phyloP scores from a whole-genome alignment of 805 yeast species.

The Cyberlindnera meyerae region DNA sequence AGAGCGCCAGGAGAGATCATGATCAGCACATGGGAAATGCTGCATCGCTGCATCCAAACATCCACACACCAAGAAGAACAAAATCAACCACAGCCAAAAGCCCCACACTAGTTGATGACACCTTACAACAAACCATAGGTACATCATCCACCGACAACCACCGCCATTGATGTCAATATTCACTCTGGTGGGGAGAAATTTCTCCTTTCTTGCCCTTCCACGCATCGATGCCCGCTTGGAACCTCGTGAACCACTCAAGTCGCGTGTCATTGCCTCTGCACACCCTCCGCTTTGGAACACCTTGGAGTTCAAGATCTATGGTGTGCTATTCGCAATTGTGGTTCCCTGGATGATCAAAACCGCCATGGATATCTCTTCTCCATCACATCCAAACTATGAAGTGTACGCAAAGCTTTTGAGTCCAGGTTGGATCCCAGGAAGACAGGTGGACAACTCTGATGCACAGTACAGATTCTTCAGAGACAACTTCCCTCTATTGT shows the following conservation, averaged over 20 bases:
- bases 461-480: conserved; percentile 84
- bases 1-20: too few relatives aligned
- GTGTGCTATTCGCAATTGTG: conserved; percentile 53
- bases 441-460: conserved; percentile 91
- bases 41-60: too few relatives aligned
- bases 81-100: too few relatives aligned
- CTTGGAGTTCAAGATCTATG: conserved; percentile 67
- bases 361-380: conserved; percentile 76
- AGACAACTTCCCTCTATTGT: conserved; percentile 63
- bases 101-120: too few relatives aligned
- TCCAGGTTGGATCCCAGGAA: conserved; percentile 85
- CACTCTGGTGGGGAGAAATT: conserved; percentile 5
- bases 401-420: conserved; percentile 56
- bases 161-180: conserved; percentile 12
- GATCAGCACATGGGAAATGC: too few relatives aligned
- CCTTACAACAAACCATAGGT: too few relatives aligned
- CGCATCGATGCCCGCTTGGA: conserved; percentile 38
- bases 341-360: conserved; percentile 82
- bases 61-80: too few relatives aligned
- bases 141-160: too few relatives aligned
- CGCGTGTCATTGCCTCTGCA: conserved; percentile 11
- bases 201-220: conserved; percentile 32
- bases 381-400: conserved; percentile 67
- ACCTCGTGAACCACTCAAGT: conserved; percentile 9
- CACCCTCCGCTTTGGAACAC: conserved; percentile 64